Percentiles rank a stretch among this genome's conserved stretches.
Evolutionary conservation across 2,329 filamentous ascomycete species (phyloP).

Genomic region (Pseudophaeomoniella oleicola): DNA sequence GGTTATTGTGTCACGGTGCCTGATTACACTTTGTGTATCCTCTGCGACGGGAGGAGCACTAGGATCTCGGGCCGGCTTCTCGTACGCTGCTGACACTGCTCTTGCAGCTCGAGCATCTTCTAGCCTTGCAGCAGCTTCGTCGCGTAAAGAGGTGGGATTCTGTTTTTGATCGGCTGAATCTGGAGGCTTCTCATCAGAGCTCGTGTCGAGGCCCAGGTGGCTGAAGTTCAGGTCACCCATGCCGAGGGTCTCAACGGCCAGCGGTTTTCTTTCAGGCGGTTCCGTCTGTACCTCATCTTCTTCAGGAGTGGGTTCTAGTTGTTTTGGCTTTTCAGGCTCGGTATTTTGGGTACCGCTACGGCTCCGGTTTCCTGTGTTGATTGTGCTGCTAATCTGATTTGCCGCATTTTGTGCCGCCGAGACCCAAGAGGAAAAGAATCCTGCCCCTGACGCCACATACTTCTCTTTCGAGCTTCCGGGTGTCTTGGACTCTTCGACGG

Average conservation of each 20-base stretch:
- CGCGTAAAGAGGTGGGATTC: slow-evolving; percentile 23
- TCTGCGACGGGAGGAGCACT: slow-evolving; percentile 15
- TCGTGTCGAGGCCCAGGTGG: slow-evolving; percentile 57
- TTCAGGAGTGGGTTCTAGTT: slow-evolving; percentile 11
- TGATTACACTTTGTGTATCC: slow-evolving; percentile 16
- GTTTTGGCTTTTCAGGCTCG: slow-evolving; percentile 17
- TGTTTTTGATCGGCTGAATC: slow-evolving; percentile 19
- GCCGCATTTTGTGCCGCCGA: slow-evolving; percentile 89
- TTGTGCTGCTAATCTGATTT: slow-evolving; percentile 58
- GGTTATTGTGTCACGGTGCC: slow-evolving; percentile 9
- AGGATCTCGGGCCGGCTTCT: slow-evolving; percentile 21
- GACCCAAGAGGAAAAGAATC: slow-evolving; percentile 90
- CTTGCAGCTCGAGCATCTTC: slow-evolving; percentile 45
- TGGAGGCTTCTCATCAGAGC: slow-evolving; percentile 11
- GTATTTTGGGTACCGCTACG: slow-evolving; percentile 19
- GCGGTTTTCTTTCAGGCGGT: slow-evolving; percentile 43
- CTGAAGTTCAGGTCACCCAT: slow-evolving; percentile 78
- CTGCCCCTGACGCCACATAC: slow-evolving; percentile 25
- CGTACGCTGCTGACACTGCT: slow-evolving; percentile 48
- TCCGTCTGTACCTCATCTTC: slow-evolving; percentile 20
- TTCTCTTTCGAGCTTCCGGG: slow-evolving; percentile 10
- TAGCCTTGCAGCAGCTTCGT: slow-evolving; percentile 39
- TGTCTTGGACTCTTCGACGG: slow-evolving; percentile 50
- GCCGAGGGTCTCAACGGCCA: slow-evolving; percentile 77
- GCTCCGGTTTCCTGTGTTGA: slow-evolving; percentile 40